Evolutionary conservation across 805 yeast species (phyloP), one percentile per base, ranked within the genome.

Genomic region (Metschnikowia bowlesiae): DNA sequence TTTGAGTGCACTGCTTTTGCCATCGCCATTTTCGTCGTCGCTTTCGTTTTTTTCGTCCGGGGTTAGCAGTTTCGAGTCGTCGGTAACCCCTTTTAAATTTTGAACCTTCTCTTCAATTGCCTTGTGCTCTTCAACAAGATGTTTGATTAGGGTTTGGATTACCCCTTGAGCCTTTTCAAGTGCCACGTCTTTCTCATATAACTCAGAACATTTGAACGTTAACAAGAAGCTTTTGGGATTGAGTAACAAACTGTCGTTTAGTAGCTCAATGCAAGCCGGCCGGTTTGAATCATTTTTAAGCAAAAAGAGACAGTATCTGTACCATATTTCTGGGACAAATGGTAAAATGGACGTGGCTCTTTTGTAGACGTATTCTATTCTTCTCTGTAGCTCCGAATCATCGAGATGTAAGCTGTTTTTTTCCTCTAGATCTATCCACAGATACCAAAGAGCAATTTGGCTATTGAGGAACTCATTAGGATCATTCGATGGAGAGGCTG

Each of bases 361-460:
- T 56, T 79, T 79, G 64, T 80, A 89, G n/a, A 85, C 85, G 62
- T 83, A 87, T 34, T 77, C 78, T 11, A 90, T 73, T 61, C 98
- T 77, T 46, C 73, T 73, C 29, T 75, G 71, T 6, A 67, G 60
- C 8, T 55, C 55, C 9, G 75, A 80, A 39, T 78, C 81, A 6
- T 76, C 71, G 22, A 87, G 65, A 26, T 80, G 82, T 53, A 91
- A 65, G 41, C 83, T 85, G 64, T 94, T 91, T 40, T 73, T 70
- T 56, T 76, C 77, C 62, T 94, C 98, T 82, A 94, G 87, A 8
- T 75, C 75, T 33, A 90, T 77, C 96, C 97, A 89, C 13, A 74
- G 69, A 41, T 75, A 67, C 94, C 96, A 90, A 22, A 73, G 64
- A 2, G 65, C 65, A 18, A 84, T 58, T 62, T 87, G 85, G 34